A percentile compares a stretch with the other conserved stretches of the same genome.
Conservation (phyloP, 352 stramenopile genomes). For the Pythium utonaiense region DNA sequence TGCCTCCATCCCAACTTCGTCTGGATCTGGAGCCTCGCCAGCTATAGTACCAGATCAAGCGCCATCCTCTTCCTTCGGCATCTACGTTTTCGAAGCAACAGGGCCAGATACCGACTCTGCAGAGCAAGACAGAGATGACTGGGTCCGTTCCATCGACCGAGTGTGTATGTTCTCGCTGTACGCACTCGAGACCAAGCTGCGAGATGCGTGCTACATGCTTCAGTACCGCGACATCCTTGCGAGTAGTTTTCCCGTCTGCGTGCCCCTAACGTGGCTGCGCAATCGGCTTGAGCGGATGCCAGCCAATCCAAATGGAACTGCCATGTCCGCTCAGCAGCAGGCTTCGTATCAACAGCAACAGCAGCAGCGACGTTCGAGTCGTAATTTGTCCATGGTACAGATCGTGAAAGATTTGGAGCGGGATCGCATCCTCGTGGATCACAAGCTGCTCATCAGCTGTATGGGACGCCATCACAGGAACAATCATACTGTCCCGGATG, state of each 20-base stretch:
- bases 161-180: slow-evolving; percentile 23
- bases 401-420: slow-evolving; percentile 77
- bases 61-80: not conserved
- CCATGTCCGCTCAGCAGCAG: slow-evolving; percentile 24
- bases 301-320: not conserved
- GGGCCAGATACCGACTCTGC: not conserved
- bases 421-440: slow-evolving; percentile 60
- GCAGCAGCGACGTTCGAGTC: slow-evolving; percentile 44
- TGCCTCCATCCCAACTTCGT: not conserved
- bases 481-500: not conserved
- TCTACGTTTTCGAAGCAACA: slow-evolving; percentile 20
- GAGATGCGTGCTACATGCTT: slow-evolving; percentile 34
- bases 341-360: slow-evolving; percentile 30
- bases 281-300: slow-evolving; percentile 46
- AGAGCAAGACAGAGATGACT: slow-evolving; percentile 14
- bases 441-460: slow-evolving; percentile 36
- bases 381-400: slow-evolving; percentile 71
- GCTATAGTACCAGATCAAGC: slow-evolving; percentile 2
- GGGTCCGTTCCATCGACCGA: slow-evolving; percentile 15
- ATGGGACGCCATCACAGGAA: not conserved
- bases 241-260: slow-evolving; percentile 41
- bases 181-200: slow-evolving; percentile 16
- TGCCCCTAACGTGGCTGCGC: slow-evolving; percentile 60
- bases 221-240: slow-evolving; percentile 34
- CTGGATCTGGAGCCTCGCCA: not conserved